Base-by-base conservation (phyloP, 129 eudicot species). In the Daucus carota region DNA sequence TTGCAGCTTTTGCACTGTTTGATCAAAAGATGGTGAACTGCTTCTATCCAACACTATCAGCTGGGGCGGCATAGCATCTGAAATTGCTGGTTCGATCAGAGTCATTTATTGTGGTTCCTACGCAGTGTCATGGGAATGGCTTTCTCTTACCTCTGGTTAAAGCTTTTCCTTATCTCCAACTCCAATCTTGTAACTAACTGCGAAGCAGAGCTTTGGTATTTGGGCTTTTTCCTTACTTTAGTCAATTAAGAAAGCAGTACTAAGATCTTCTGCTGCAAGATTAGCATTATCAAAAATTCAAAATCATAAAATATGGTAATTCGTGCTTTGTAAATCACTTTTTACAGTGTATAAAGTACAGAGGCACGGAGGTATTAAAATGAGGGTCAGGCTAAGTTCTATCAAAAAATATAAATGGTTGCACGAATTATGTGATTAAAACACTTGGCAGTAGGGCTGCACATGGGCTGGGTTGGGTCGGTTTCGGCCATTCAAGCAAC, bases 61-160 rank as follows among this genome's bases (percentile, higher is more conserved):
- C 81, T 45, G 87, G 86, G 80, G 73, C 85, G 2, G 79, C 78
- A 78, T 89, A 89, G 86, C 80, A 86, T 33, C 93, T 94, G 18
- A 84, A 6, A 2, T 38, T 6, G 91, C 62, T 93, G 97, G 44
- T 90, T 89, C 63, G 70, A 83, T 60, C 89, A 86, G 47, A 88
- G 93, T 71, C 86, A 76, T 91, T 89, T 81, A 94, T 94, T 77
- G 87, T 76, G 59, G 86, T 89, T 50, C 98, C 96, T 29, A 87
- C 97, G 13, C 80, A 87, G 75, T 88, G 89, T 38, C 96, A 89
- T 77, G 93, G 98, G 38, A 93, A 88, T 65, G 98, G 96, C 80
- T 93, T 88, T n/a, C n/a, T 1, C 59, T 88, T 52, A 84, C 87
- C 46, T 54, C 83, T 24, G 74, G n/a, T 69, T 87, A 57, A 81